phyloP scores from a whole-genome alignment of 2,329 filamentous ascomycete genomes.

The Talaromyces funiculosus region DNA sequence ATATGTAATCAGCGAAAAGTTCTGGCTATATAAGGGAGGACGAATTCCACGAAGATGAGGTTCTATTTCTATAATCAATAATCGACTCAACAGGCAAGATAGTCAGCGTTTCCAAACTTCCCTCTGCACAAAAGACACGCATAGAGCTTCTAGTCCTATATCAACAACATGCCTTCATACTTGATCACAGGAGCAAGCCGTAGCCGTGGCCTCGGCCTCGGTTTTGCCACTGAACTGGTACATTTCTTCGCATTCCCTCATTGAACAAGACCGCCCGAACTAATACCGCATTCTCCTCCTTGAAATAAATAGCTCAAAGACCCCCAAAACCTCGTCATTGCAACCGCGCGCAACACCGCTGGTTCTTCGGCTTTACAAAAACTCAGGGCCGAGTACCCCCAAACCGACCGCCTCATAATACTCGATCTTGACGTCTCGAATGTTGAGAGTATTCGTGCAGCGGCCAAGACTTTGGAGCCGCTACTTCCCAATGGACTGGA shows the following conservation, averaged over 20 bases:
- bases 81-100: neutral
- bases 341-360: constrained; percentile 1
- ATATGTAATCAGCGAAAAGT: no score
- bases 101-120: neutral
- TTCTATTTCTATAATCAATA: neutral
- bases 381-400: neutral
- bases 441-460: neutral
- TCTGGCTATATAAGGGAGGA: neutral
- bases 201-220: constrained; percentile 6
- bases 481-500: constrained; percentile 1
- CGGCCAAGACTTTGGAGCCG: neutral
- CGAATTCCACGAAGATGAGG: no score
- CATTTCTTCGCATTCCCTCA: no score
- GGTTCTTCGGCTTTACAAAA: neutral
- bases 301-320: neutral
- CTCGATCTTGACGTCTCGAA: constrained; percentile 4
- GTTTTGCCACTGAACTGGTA: constrained; percentile 2
- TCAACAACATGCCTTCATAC: constrained; percentile 6
- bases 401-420: neutral
- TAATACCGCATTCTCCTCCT: neutral
- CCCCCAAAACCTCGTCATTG: constrained; percentile 4
- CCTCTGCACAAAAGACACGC: neutral
- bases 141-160: neutral
- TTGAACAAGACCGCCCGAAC: neutral
- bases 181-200: constrained; percentile 9